Conservation (phyloP, 2,329 filamentous ascomycete species). For the Teratosphaeria gauchensis region DNA sequence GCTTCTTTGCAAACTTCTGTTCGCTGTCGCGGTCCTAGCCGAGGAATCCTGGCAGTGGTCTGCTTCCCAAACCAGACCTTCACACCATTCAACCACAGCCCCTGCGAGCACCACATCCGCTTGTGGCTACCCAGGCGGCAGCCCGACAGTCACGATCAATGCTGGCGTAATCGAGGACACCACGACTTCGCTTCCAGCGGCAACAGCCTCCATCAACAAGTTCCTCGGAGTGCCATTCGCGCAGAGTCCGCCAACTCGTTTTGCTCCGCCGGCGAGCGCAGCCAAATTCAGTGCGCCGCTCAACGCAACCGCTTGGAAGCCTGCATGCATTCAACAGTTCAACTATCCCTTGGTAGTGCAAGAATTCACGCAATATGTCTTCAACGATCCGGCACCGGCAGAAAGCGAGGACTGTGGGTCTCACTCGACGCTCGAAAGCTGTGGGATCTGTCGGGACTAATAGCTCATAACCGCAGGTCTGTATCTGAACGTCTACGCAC, state of each 20-base stretch:
- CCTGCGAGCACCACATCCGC: too few species aligned
- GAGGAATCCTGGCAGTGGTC: too few species aligned
- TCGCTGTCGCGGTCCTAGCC: too few species aligned
- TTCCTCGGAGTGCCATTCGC: slow-evolving; percentile 28
- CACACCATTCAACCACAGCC: too few species aligned
- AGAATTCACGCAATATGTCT: slow-evolving; percentile 22
- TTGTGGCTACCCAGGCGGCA: slow-evolving; percentile 6
- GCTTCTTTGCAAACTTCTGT: too few species aligned
- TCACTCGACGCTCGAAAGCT: too few species aligned
- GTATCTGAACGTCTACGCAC: slow-evolving; percentile 27
- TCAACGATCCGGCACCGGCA: slow-evolving; percentile 22
- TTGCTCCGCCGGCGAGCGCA: slow-evolving; percentile 11
- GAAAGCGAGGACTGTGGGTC: slow-evolving; percentile 25
- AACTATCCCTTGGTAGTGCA: slow-evolving; percentile 17
- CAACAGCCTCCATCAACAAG: slow-evolving; percentile 23
- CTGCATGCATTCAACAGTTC: slow-evolving; percentile 27
- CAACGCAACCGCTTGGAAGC: slow-evolving; percentile 21
- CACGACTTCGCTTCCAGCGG: slow-evolving; percentile 21
- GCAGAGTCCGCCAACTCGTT: slow-evolving; percentile 22
- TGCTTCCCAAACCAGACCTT: too few species aligned
- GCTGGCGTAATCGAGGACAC: slow-evolving; percentile 20
- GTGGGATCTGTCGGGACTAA: too few species aligned
- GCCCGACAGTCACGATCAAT: slow-evolving; percentile 20
- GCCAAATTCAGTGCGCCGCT: slow-evolving; percentile 16
- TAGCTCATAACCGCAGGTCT: not conserved